Base-by-base conservation (phyloP, 495 filamentous ascomycete species). In the Lophium mytilinum region DNA sequence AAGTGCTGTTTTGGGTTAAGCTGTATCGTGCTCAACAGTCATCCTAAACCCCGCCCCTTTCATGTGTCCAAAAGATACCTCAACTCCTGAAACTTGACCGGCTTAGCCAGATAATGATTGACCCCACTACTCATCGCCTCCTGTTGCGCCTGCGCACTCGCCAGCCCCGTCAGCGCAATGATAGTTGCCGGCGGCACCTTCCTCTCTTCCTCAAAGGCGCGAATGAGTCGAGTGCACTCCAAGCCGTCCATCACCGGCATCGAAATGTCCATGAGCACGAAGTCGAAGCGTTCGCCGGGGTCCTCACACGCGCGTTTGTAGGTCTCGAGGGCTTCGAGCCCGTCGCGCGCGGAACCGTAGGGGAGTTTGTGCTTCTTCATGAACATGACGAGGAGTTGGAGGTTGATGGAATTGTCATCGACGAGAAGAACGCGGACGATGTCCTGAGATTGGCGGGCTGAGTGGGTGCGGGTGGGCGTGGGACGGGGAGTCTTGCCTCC, bases 221-320 rank as follows among this genome's bases (percentile, higher is more conserved):
- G 62, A 30, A 65, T 65, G 1, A 34, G 17, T 1, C 62, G 62
- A 7, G 58, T 61, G 9, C 53, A 43, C 17, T 48, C 57, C 36
- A 66, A 50, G 45, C 66, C 66, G 46, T 66, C 55, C 63, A 68
- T 63, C 1, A 68, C 56, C 7, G 66, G 66, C 66, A 68, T 68
- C 9, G 62, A 63, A 3, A 68, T 68, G 40, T 65, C 60, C 58
- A 65, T 65, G 11, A 65, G 58, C 10, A 65, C 57, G 18, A 54
- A 21, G 39, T 61, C 50, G 51, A 65, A 61, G n/a, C 48, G n/a
- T 34, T 12, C 4, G 14, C 18, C 17, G 8, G 17, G 17, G 9
- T 12, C n/a, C 35, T 12, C 18, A 9, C 21, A 4, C 3, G 24
- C 30, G 21, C 48, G 14, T 40, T 57, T 56, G 48, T 64, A 67